Conservation (phyloP, 768 basidiomycete genomes). For the Rhizopogon rudus region DNA sequence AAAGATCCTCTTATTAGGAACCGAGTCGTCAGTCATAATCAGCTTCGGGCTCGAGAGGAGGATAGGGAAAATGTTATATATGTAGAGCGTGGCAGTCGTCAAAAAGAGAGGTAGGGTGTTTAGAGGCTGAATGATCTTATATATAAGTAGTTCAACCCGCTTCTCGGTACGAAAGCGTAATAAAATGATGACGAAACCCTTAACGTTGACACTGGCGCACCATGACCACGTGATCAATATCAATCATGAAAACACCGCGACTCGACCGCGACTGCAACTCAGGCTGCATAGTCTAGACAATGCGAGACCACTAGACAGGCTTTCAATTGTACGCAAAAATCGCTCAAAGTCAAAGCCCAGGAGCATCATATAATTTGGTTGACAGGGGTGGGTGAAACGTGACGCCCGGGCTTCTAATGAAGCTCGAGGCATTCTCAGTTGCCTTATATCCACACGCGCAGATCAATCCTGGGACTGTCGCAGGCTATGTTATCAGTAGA, state of each 20-base stretch:
- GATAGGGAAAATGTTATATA: neutral
- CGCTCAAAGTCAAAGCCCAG: neutral
- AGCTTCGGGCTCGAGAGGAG: neutral
- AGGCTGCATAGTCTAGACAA: neutral
- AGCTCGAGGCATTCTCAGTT: neutral
- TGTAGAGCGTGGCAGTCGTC: neutral
- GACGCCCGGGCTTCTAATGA: neutral
- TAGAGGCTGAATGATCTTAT: neutral
- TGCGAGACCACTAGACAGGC: neutral
- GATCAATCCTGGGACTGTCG: neutral
- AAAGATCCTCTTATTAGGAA: constrained; percentile 19
- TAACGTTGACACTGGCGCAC: too few relatives aligned
- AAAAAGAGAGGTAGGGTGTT: neutral
- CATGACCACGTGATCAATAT: neutral
- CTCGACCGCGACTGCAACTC: too few relatives aligned
- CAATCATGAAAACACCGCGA: neutral
- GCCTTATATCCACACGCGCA: neutral
- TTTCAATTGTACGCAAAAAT: neutral
- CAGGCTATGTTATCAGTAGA: neutral
- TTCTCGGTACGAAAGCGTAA: too few relatives aligned
- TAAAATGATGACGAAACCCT: neutral
- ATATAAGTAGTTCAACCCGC: neutral
- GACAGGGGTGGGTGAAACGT: neutral
- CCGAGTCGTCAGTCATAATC: constrained; percentile 2
- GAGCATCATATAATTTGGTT: neutral